Base-by-base conservation (phyloP, 768 basidiomycete genomes). In the Suillus bovinus region DNA sequence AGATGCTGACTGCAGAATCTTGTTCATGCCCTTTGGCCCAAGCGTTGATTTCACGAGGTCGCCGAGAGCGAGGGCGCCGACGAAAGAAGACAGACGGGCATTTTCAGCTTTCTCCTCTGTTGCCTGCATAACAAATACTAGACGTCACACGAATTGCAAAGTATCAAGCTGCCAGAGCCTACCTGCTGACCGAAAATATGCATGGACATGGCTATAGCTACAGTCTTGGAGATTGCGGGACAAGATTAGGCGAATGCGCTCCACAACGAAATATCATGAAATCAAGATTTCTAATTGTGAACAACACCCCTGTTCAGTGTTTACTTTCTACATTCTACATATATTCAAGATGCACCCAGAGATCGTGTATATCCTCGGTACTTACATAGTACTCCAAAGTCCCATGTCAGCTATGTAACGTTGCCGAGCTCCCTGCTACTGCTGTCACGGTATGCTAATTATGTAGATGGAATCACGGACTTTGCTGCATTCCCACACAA, bases 11-110 rank as follows among this genome's bases (percentile, higher is more conserved):
- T 96, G 97, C 17, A 99, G 86, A 65, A 99, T 99, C 81, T 99
- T 99, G 87, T 98, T 99, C 96, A 99, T 99, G 59, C 97, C 97
- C 77, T 99, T 99, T 27, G 96, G 97, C 13, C 97, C 97, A 3
- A 99, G 84, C 9, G 97, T 99, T 1, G 95, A 96, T 79, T 99
- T 99, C 71, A 99, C 96, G 67, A 99, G 87, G 80, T 99, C 97
- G 49, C 97, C 97, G 39, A 99, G 84, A 0, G 97, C 97, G 68
- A 97, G 87, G 7, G 97, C 96, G 36, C 97, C 97, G 58, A 99
- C 93, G 76, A 99, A 99, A 5, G 94, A 96, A 2, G 95, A 95
- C 66, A 99, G 88, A 77, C 96, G 93, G 74, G 97, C 96, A 83
- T 95, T 94, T 80, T 98, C 96, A 24, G 94, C 94, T 74, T 94